Evolutionary conservation across 1,139 yeast genomes (phyloP).

Genomic region (Yamadazyma songkhlaensis): DNA sequence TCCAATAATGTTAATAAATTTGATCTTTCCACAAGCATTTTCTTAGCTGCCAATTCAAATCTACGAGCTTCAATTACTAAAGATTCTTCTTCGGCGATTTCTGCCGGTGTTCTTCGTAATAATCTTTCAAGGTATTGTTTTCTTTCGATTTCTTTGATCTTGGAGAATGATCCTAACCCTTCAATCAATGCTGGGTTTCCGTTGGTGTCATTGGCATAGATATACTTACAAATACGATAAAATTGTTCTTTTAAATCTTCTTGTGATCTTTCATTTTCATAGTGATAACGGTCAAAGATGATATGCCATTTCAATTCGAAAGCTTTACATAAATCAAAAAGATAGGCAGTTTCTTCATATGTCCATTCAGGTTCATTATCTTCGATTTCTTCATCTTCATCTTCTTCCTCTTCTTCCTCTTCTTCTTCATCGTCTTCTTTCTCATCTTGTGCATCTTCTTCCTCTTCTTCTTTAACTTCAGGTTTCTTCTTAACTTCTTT

Average conservation of each 20-base stretch:
- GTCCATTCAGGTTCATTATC: conserved; percentile 48
- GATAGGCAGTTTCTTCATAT: conserved; percentile 70
- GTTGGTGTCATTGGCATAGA: conserved; percentile 44
- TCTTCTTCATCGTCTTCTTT: conserved; percentile 7
- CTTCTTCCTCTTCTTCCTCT: conserved; percentile 6
- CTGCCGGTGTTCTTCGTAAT: conserved; percentile 86
- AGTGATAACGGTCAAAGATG: conserved; percentile 69
- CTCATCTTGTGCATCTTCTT: conserved; percentile 3
- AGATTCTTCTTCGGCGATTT: conserved; percentile 96
- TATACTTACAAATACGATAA: conserved; percentile 47
- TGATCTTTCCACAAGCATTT: conserved; percentile 80
- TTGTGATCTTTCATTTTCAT: conserved; percentile 35
- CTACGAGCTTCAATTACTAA: conserved; percentile 88
- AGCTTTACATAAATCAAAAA: conserved; percentile 67
- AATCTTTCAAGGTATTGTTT: conserved; percentile 77
- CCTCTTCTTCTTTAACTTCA: conserved; percentile 3
- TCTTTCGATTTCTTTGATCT: conserved; percentile 68
- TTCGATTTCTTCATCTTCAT: conserved; percentile 6
- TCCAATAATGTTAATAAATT: conserved; percentile 76
- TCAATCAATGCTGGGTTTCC: conserved; percentile 48
- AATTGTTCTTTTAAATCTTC: conserved; percentile 87
- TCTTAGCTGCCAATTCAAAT: conserved; percentile 89
- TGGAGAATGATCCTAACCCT: conserved; percentile 55
- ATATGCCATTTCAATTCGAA: conserved; percentile 90
- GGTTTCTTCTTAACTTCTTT: conserved; percentile 6